These are phyloP conservation scores for Syzygium aqueum DNA, from an alignment of 345 rosid genomes.

Conservation along the genomic window DNA sequence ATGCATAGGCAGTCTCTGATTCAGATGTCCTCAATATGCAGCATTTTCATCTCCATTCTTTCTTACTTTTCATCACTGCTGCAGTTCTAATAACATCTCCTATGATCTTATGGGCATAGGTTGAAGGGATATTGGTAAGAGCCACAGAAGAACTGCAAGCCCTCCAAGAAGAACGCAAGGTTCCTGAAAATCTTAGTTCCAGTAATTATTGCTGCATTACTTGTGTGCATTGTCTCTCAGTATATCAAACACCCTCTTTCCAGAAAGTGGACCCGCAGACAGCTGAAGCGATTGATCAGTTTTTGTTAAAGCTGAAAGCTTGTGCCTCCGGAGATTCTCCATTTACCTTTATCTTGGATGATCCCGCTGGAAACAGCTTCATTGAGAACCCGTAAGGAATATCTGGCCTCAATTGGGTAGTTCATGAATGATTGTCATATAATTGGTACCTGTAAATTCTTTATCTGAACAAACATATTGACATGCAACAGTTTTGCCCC, in stretches of 20 bases:
- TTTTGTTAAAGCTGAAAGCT: conserved; percentile 68
- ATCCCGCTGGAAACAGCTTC: conserved; percentile 95
- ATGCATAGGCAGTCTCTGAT: not conserved
- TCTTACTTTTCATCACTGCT: not conserved
- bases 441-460: not conserved
- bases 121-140: conserved; percentile 73
- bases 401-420: not conserved
- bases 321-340: conserved; percentile 58
- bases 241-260: not conserved
- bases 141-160: conserved; percentile 81
- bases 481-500: conserved; percentile 55
- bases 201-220: not conserved
- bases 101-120: conserved; percentile 22
- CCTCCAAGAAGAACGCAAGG: conserved; percentile 93
- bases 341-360: conserved; percentile 77
- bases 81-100: not conserved
- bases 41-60: not conserved
- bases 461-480: not conserved
- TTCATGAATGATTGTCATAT: not conserved
- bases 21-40: not conserved
- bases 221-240: not conserved
- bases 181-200: conserved; percentile 1
- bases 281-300: conserved; percentile 84
- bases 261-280: conserved; percentile 87
- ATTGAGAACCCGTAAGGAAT: conserved; percentile 83